phyloP scores from a whole-genome alignment of 2,329 filamentous ascomycete genomes.

The Leptographium procerum region DNA sequence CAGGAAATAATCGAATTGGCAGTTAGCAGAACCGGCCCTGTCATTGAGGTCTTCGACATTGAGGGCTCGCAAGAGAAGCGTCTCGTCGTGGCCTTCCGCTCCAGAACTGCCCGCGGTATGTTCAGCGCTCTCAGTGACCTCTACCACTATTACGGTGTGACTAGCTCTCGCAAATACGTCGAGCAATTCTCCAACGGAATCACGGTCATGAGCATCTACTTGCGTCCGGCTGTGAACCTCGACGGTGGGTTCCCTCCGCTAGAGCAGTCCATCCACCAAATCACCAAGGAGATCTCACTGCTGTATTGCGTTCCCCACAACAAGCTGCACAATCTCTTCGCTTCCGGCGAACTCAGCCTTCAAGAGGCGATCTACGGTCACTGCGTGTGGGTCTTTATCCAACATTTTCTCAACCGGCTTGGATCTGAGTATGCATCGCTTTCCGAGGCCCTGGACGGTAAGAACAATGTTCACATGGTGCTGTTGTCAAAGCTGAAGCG shows the following conservation, averaged over 20 bases:
- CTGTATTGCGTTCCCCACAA: slow-evolving; percentile 97
- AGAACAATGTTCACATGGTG: slow-evolving; percentile 76
- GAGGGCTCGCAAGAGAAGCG: slow-evolving; percentile 86
- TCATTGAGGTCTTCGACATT: slow-evolving; percentile 97
- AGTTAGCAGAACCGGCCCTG: slow-evolving; percentile 75
- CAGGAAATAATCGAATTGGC: slow-evolving; percentile 84
- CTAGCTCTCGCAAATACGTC: slow-evolving; percentile 92
- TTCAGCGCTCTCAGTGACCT: slow-evolving; percentile 93
- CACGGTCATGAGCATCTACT: slow-evolving; percentile 91
- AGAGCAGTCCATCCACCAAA: slow-evolving; percentile 92
- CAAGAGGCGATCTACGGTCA: slow-evolving; percentile 97
- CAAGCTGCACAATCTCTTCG: slow-evolving; percentile 86
- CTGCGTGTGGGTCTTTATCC: slow-evolving; percentile 94
- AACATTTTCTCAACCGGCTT: slow-evolving; percentile 94
- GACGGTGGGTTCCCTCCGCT: slow-evolving; percentile 58
- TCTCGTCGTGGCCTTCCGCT: slow-evolving; percentile 87
- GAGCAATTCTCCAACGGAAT: slow-evolving; percentile 99
- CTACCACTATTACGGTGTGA: slow-evolving; percentile 98
- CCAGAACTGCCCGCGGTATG: slow-evolving; percentile 79
- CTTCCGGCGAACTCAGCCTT: slow-evolving; percentile 72
- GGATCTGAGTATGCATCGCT: slow-evolving; percentile 87
- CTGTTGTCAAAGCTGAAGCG: slow-evolving; percentile 91
- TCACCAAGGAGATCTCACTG: slow-evolving; percentile 95
- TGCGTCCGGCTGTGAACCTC: slow-evolving; percentile 57
- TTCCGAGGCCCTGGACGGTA: slow-evolving; percentile 64